phyloP scores from a whole-genome alignment of 345 rosid species.

The Eutrema heterophyllum region DNA sequence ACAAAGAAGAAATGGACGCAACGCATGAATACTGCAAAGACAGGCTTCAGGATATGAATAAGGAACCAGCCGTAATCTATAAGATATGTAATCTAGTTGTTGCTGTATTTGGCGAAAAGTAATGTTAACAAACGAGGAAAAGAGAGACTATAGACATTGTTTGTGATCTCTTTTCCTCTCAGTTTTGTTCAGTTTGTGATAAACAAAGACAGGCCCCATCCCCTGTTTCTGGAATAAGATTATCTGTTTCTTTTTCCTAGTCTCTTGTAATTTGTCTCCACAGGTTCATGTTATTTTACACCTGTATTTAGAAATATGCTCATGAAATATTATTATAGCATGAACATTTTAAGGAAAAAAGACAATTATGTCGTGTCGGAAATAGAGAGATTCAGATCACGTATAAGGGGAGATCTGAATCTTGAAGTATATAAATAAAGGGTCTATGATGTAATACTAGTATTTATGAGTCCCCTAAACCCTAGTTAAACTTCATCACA shows the following conservation, averaged over 20 bases:
- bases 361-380: not conserved
- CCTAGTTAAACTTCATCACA: not conserved
- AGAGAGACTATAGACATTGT: not conserved
- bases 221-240: conserved; percentile 1
- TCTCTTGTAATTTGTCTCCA: not conserved
- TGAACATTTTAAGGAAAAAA: not conserved
- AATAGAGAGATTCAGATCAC: not conserved
- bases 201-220: not conserved
- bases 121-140: conserved; percentile 24
- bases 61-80: not conserved
- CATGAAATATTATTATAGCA: not conserved
- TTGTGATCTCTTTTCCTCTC: conserved; percentile 20
- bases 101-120: conserved; percentile 3
- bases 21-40: conserved; percentile 17
- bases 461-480: not conserved
- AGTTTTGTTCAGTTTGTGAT: conserved; percentile 23
- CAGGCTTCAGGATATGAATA: conserved; percentile 22
- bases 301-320: not conserved
- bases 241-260: not conserved
- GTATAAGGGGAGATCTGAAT: not conserved
- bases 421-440: too few species aligned
- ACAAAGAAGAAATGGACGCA: conserved; percentile 26
- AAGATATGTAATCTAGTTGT: conserved; percentile 11
- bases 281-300: not conserved
- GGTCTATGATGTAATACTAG: not conserved